A percentile compares a stretch with the other conserved stretches of the same genome.
Evolutionary conservation across 208 protist species (phyloP).

Genomic region (Leishmania braziliensis): DNA sequence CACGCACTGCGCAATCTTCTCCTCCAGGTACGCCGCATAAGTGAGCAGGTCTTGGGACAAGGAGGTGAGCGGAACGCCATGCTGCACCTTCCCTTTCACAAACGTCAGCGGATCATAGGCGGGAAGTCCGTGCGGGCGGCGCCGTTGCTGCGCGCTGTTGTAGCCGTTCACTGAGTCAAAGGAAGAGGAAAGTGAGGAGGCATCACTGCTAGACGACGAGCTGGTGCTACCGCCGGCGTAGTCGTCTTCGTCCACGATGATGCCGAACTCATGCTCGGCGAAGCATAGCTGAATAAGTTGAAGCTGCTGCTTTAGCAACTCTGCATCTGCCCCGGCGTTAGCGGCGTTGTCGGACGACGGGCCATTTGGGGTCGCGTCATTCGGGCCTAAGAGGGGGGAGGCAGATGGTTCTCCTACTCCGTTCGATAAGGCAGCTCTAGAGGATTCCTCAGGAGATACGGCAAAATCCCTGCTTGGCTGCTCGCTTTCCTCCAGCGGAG

Average conservation of each 20-base stretch:
- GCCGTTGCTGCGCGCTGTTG: not conserved
- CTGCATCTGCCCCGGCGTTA: slow-evolving; percentile 12
- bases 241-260: slow-evolving; percentile 44
- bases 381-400: not conserved
- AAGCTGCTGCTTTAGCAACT: slow-evolving; percentile 58
- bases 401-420: not conserved
- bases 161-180: not conserved
- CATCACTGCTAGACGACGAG: slow-evolving; percentile 16
- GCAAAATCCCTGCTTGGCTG: not conserved
- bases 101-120: slow-evolving; percentile 71
- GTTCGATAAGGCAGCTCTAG: not conserved
- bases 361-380: not conserved
- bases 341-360: not conserved
- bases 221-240: not conserved
- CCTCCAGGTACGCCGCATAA: slow-evolving; percentile 55
- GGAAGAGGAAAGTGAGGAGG: not conserved
- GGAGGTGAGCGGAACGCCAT: slow-evolving; percentile 68
- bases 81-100: slow-evolving; percentile 67
- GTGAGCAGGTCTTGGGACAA: slow-evolving; percentile 72
- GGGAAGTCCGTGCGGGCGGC: not conserved
- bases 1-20: slow-evolving; percentile 71
- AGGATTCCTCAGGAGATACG: not conserved
- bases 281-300: slow-evolving; percentile 88
- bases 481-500: not conserved
- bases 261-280: slow-evolving; percentile 85